phyloP scores from a whole-genome alignment of 2,329 filamentous ascomycete species.

The Seiridium cupressi region DNA sequence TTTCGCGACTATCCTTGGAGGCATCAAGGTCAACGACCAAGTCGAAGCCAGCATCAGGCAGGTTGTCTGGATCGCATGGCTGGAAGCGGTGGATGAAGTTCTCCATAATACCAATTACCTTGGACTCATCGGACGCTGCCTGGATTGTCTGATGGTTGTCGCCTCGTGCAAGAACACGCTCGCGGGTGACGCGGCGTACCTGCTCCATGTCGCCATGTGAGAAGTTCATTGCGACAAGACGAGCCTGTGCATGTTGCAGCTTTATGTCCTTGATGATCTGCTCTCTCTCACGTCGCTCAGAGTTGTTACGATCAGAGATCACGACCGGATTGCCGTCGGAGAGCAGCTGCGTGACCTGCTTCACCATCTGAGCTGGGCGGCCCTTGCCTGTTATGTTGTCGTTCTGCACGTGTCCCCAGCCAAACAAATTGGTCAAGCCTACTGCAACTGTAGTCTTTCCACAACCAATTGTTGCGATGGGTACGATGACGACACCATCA shows the following conservation, averaged over 20 bases:
- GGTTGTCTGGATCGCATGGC: conserved; percentile 60
- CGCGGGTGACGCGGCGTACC: conserved; percentile 72
- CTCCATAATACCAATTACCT: conserved; percentile 91
- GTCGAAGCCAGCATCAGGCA: conserved; percentile 83
- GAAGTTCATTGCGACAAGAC: conserved; percentile 84
- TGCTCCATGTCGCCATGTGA: conserved; percentile 75
- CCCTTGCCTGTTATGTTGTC: conserved; percentile 86
- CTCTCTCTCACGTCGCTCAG: conserved; percentile 80
- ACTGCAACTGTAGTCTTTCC: conserved; percentile 93
- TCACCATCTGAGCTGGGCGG: conserved; percentile 76
- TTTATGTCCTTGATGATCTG: conserved; percentile 82
- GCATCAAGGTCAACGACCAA: conserved; percentile 82
- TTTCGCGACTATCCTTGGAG: conserved; percentile 71
- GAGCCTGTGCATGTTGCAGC: conserved; percentile 58
- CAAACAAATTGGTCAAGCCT: conserved; percentile 78
- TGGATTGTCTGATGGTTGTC: conserved; percentile 99
- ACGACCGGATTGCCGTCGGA: conserved; percentile 64
- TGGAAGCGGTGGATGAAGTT: conserved; percentile 88
- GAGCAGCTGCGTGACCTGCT: conserved; percentile 65
- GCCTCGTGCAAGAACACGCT: conserved; percentile 78
- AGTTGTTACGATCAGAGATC: conserved; percentile 92
- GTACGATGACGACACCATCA: conserved; percentile 76
- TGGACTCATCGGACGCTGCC: conserved; percentile 68
- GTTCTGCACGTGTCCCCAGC: conserved; percentile 93
- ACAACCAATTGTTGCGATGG: conserved; percentile 90